A percentile compares a stretch with the other conserved stretches of the same genome.
Evolutionary conservation across 2,329 filamentous ascomycete species (phyloP).

Genomic region (Sordariomycetes sp.): DNA sequence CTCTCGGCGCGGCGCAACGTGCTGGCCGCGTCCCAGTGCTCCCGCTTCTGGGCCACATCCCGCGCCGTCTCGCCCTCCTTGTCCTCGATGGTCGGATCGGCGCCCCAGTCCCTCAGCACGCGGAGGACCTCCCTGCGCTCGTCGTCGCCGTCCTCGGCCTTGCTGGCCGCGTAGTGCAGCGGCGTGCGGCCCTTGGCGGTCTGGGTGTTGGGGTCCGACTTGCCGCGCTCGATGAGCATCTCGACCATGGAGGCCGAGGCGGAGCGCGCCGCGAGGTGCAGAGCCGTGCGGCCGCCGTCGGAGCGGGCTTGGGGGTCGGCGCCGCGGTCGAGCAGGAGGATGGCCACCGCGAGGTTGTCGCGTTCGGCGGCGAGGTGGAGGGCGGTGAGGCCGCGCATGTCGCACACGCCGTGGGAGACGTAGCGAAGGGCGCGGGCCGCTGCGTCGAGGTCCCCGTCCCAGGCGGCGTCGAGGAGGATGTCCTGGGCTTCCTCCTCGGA

Average conservation of each 20-base stretch:
- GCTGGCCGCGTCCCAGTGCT: slow-evolving; percentile 20
- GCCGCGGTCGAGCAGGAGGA: slow-evolving; percentile 19
- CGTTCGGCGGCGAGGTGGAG: slow-evolving; percentile 20
- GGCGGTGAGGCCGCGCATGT: slow-evolving; percentile 17
- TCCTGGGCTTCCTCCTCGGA: slow-evolving; percentile 11
- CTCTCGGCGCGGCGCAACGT: slow-evolving; percentile 21
- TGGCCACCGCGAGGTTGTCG: slow-evolving; percentile 21
- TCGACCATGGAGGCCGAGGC: slow-evolving; percentile 19
- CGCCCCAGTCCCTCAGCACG: slow-evolving; percentile 16
- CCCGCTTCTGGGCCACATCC: slow-evolving; percentile 20
- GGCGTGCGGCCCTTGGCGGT: slow-evolving; percentile 19
- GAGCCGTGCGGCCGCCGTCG: slow-evolving; percentile 18
- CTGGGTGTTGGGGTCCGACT: slow-evolving; percentile 16
- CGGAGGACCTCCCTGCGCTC: slow-evolving; percentile 19
- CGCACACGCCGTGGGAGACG: slow-evolving; percentile 14
- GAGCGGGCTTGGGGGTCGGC: slow-evolving; percentile 15
- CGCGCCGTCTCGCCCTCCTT: slow-evolving; percentile 15
- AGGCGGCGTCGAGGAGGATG: slow-evolving; percentile 19
- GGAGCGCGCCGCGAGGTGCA: slow-evolving; percentile 20
- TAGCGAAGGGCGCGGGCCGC: slow-evolving; percentile 13
- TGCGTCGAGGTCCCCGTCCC: slow-evolving; percentile 18
- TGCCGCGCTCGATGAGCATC: slow-evolving; percentile 18
- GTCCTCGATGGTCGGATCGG: slow-evolving; percentile 17
- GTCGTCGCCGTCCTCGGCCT: slow-evolving; percentile 18
- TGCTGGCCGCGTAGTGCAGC: slow-evolving; percentile 20